Conservation (phyloP, 2,329 filamentous ascomycete species). For the Colletotrichum echinochloae region DNA sequence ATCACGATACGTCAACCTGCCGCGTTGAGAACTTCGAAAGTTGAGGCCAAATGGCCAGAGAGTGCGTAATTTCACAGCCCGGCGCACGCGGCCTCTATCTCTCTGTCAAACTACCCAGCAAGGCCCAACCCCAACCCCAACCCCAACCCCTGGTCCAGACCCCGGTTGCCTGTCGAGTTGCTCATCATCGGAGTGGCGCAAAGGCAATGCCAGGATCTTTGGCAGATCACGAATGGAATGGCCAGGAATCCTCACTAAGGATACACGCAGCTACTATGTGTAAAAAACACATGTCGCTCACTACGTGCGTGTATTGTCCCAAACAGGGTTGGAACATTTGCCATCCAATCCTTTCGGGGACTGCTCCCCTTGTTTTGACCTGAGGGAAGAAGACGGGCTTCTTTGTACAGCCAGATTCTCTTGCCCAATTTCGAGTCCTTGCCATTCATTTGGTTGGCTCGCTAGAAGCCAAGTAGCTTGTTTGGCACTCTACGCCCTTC, state of each 20-base stretch:
- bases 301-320: background rate
- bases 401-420: background rate
- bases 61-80: background rate
- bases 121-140: background rate
- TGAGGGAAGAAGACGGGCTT: background rate
- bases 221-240: slow-evolving; percentile 27
- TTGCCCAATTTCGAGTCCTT: background rate
- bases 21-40: background rate
- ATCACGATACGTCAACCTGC: slow-evolving; percentile 18
- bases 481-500: background rate
- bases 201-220: slow-evolving; percentile 26
- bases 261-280: background rate
- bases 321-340: background rate
- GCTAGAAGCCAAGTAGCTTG: background rate
- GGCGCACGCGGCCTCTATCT: slow-evolving; percentile 2
- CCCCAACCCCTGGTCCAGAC: slow-evolving; percentile 17
- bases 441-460: background rate
- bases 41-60: background rate
- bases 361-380: background rate
- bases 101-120: background rate
- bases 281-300: slow-evolving; percentile 33
- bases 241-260: background rate
- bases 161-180: background rate
- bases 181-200: slow-evolving; percentile 14
- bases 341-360: background rate